A percentile compares a stretch with the other conserved stretches of the same genome.
phyloP scores from a whole-genome alignment of 495 filamentous ascomycete species.

The Talaromyces thailandensis region DNA sequence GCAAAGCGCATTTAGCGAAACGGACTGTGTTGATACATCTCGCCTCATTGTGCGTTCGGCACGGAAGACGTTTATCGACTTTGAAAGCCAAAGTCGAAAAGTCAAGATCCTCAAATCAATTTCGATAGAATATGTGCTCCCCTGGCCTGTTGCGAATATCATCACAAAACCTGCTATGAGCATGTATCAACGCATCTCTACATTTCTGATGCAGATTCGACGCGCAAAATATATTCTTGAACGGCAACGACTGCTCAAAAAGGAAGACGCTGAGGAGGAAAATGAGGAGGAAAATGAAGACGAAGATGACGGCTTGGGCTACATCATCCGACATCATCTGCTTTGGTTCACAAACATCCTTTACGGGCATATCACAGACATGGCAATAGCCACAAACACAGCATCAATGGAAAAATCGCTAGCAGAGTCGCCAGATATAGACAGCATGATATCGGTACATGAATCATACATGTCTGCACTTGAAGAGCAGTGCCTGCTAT shows the following conservation, averaged over 20 bases:
- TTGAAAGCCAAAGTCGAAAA: conserved; percentile 18
- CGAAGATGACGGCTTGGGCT: conserved; percentile 39
- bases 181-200: conserved; percentile 61
- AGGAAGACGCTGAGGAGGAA: background rate
- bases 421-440: conserved; percentile 58
- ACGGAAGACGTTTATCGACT: conserved; percentile 8
- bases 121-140: conserved; percentile 52
- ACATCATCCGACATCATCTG: conserved; percentile 60
- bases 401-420: conserved; percentile 44
- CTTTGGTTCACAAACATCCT: conserved; percentile 73
- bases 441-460: conserved; percentile 71
- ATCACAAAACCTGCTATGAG: conserved; percentile 51
- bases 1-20: conserved; percentile 53
- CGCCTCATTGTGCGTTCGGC: conserved; percentile 46
- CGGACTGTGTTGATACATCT: conserved; percentile 43
- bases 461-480: conserved; percentile 49
- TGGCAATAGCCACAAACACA: conserved; percentile 55
- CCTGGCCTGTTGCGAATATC: conserved; percentile 84
- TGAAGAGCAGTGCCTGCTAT: conserved; percentile 57
- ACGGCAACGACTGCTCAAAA: conserved; percentile 34
- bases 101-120: conserved; percentile 48
- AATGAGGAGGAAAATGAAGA: conserved; percentile 7
- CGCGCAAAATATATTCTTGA: conserved; percentile 62
- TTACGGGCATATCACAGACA: conserved; percentile 63
- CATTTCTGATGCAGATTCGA: conserved; percentile 68